Evolutionary conservation across 2,329 filamentous ascomycete species (phyloP).

Genomic region (Allantophomopsis cytisporea): DNA sequence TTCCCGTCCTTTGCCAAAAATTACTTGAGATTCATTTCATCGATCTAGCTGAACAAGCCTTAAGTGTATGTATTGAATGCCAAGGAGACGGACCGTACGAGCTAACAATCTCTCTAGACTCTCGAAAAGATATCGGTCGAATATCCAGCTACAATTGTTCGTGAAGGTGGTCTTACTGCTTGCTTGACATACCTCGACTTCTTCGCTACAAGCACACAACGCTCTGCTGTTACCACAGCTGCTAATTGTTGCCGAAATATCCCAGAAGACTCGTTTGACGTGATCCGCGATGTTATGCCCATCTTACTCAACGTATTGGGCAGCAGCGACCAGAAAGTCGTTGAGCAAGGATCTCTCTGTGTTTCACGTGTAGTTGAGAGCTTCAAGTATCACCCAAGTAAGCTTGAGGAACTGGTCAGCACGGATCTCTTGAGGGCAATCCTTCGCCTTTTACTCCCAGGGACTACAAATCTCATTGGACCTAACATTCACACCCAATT

Average conservation of each 20-base stretch:
- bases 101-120: slow-evolving; percentile 34
- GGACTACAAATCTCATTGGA: slow-evolving; percentile 89
- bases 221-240: slow-evolving; percentile 91
- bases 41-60: slow-evolving; percentile 88
- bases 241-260: slow-evolving; percentile 98
- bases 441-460: slow-evolving; percentile 75
- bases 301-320: slow-evolving; percentile 80
- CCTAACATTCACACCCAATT: slow-evolving; percentile 95
- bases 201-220: slow-evolving; percentile 92
- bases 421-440: slow-evolving; percentile 76
- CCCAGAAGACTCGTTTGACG: slow-evolving; percentile 80
- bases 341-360: slow-evolving; percentile 91
- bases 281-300: slow-evolving; percentile 92
- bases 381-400: slow-evolving; percentile 77
- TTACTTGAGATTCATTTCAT: slow-evolving; percentile 94
- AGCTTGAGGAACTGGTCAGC: slow-evolving; percentile 86
- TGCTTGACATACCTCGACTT: slow-evolving; percentile 95
- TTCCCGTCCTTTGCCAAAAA: slow-evolving; percentile 89
- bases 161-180: slow-evolving; percentile 89
- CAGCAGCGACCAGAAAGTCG: slow-evolving; percentile 90
- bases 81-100: neutral
- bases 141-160: slow-evolving; percentile 88
- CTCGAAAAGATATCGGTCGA: slow-evolving; percentile 96
- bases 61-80: slow-evolving; percentile 45
- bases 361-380: slow-evolving; percentile 95